These are phyloP conservation scores for Aspergillus eucalypticola DNA, from an alignment of 2,329 filamentous ascomycete species.

Conservation along the genomic window DNA sequence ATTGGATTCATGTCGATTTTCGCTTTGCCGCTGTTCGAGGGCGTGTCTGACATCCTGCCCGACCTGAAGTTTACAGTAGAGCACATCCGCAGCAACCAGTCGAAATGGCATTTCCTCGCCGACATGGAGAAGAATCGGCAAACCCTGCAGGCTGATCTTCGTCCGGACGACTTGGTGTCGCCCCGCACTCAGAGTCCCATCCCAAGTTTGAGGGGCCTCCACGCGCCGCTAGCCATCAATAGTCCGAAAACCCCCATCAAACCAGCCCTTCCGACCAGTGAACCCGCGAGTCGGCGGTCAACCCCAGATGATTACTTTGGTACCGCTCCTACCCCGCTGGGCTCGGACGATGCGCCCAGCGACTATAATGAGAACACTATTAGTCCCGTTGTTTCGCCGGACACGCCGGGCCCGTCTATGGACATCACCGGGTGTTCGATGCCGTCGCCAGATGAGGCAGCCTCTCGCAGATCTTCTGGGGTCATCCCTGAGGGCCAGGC, in stretches of 20 bases:
- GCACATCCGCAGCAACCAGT: slow-evolving; percentile 76
- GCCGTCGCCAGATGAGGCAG: slow-evolving; percentile 16
- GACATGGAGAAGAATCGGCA: slow-evolving; percentile 33
- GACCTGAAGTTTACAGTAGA: slow-evolving; percentile 80
- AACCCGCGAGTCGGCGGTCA: slow-evolving; percentile 6
- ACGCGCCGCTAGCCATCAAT: slow-evolving; percentile 11
- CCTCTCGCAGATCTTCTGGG: slow-evolving; percentile 35
- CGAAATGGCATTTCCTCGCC: slow-evolving; percentile 59
- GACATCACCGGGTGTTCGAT: slow-evolving; percentile 35
- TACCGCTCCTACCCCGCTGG: slow-evolving; percentile 22
- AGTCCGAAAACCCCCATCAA: slow-evolving; percentile 16
- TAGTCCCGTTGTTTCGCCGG: slow-evolving; percentile 36
- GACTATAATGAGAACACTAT: slow-evolving; percentile 37
- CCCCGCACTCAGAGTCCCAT: slow-evolving; percentile 39
- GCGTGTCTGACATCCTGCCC: slow-evolving; percentile 81
- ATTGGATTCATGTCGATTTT: slow-evolving; percentile 97
- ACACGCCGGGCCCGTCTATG: slow-evolving; percentile 37
- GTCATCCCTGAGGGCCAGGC: slow-evolving; percentile 31
- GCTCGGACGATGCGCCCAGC: slow-evolving; percentile 13
- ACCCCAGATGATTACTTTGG: slow-evolving; percentile 18
- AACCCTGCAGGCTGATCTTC: slow-evolving; percentile 23
- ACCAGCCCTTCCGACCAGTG: slow-evolving; percentile 9
- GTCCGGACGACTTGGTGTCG: slow-evolving; percentile 29
- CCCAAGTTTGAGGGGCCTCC: slow-evolving; percentile 13
- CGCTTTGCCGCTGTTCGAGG: slow-evolving; percentile 86